Evolutionary conservation across 208 protist species (phyloP).

Genomic region (Crithidia fasciculata): DNA sequence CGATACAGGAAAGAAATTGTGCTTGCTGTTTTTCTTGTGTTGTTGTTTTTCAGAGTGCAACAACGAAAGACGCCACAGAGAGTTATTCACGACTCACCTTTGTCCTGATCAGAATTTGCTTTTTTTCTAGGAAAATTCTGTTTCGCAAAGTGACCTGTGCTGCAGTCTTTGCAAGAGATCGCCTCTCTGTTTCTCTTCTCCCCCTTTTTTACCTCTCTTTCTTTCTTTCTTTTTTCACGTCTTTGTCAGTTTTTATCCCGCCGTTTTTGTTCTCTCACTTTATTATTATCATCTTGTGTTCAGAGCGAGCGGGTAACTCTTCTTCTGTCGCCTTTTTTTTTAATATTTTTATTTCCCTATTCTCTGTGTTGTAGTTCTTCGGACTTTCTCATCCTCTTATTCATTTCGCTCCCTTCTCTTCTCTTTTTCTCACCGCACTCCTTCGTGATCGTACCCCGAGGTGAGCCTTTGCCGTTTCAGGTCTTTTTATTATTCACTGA

Average conservation of each 20-base stretch:
- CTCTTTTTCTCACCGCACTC: neutral
- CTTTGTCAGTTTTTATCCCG: neutral
- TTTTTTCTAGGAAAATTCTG: neutral
- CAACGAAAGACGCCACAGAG: neutral
- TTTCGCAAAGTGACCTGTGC: neutral
- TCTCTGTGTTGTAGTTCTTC: neutral
- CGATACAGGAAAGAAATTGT: neutral
- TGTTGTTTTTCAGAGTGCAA: neutral
- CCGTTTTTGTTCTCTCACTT: neutral
- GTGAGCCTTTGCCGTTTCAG: neutral
- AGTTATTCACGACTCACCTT: neutral
- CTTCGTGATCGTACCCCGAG: neutral
- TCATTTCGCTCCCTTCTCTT: neutral
- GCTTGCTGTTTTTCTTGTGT: constrained; percentile 6
- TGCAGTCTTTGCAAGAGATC: neutral
- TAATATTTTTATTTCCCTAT: neutral
- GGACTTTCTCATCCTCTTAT: neutral
- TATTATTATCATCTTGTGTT: constrained; percentile 2
- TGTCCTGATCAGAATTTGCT: neutral
- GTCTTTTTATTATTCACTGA: neutral
- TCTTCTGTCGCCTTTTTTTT: neutral
- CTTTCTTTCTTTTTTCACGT: neutral
- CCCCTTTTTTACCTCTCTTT: neutral
- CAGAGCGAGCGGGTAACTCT: too few relatives aligned
- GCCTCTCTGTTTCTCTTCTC: neutral